These are phyloP conservation scores for Phytophthora fragariaefolia DNA, from an alignment of 352 stramenopile genomes.

Conservation along the genomic window DNA sequence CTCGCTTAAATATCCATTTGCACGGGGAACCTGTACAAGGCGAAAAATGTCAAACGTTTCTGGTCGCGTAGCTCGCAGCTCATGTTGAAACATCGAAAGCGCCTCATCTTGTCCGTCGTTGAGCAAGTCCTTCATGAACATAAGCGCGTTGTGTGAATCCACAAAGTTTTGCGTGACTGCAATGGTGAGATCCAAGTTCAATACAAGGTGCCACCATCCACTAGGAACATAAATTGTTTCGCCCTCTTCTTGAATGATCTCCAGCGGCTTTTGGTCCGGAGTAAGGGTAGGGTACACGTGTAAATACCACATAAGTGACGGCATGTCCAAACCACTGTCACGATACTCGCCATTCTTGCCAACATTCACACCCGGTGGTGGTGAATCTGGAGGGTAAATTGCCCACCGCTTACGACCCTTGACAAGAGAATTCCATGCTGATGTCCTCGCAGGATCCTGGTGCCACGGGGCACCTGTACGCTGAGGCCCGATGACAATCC, in stretches of 20 bases:
- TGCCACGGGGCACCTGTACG: slow-evolving; percentile 94
- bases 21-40: slow-evolving; percentile 60
- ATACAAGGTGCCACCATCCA: slow-evolving; percentile 97
- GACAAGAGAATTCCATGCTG: slow-evolving; percentile 96
- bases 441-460: slow-evolving; percentile 95
- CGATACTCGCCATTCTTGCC: slow-evolving; percentile 60
- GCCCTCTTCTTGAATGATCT: slow-evolving; percentile 92
- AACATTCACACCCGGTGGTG: slow-evolving; percentile 69
- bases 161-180: slow-evolving; percentile 97
- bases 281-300: slow-evolving; percentile 84
- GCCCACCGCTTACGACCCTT: slow-evolving; percentile 96
- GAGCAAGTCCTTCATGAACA: slow-evolving; percentile 78
- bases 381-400: slow-evolving; percentile 92
- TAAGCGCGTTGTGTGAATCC: slow-evolving; percentile 80
- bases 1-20: slow-evolving; percentile 66
- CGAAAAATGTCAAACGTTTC: slow-evolving; percentile 77
- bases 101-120: slow-evolving; percentile 68
- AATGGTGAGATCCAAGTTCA: slow-evolving; percentile 96
- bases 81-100: slow-evolving; percentile 60
- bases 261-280: slow-evolving; percentile 74
- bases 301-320: slow-evolving; percentile 86
- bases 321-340: slow-evolving; percentile 76
- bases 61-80: slow-evolving; percentile 47
- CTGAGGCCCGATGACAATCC: slow-evolving; percentile 84
- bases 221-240: slow-evolving; percentile 98